A percentile compares a stretch with the other conserved stretches of the same genome.
phyloP scores from a whole-genome alignment of 169 alveolate genomes.

The Cryptosporidium viatorum region DNA sequence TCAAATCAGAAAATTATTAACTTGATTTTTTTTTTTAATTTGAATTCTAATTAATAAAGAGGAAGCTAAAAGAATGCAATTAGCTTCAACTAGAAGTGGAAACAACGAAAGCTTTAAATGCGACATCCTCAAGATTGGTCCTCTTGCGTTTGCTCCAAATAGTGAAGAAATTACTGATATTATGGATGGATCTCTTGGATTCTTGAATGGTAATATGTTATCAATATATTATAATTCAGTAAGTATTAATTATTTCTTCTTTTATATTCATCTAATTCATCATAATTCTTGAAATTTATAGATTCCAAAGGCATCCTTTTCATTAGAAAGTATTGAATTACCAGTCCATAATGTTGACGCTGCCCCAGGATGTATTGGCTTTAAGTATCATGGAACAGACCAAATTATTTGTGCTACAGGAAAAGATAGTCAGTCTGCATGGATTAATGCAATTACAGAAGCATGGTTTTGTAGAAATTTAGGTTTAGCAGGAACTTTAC shows the following conservation, averaged over 20 bases:
- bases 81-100: slow-evolving; percentile 76
- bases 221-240: slow-evolving; percentile 53
- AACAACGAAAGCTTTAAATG: slow-evolving; percentile 59
- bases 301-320: slow-evolving; percentile 76
- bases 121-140: slow-evolving; percentile 81
- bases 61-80: slow-evolving; percentile 73
- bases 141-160: slow-evolving; percentile 79
- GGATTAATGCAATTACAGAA: slow-evolving; percentile 82
- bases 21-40: slow-evolving; percentile 5
- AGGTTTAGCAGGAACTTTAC: slow-evolving; percentile 81
- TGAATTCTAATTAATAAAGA: slow-evolving; percentile 19
- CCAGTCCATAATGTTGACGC: slow-evolving; percentile 77
- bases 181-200: slow-evolving; percentile 76
- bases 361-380: slow-evolving; percentile 76
- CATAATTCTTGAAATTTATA: neutral
- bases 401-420: slow-evolving; percentile 81
- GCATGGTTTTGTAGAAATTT: slow-evolving; percentile 83
- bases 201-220: slow-evolving; percentile 58
- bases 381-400: slow-evolving; percentile 79
- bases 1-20: neutral
- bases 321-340: slow-evolving; percentile 80
- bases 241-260: neutral
- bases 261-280: neutral
- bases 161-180: slow-evolving; percentile 76
- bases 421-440: slow-evolving; percentile 78